phyloP scores from a whole-genome alignment of 1,139 yeast genomes.

The Protomyces lactucae-debilis region DNA sequence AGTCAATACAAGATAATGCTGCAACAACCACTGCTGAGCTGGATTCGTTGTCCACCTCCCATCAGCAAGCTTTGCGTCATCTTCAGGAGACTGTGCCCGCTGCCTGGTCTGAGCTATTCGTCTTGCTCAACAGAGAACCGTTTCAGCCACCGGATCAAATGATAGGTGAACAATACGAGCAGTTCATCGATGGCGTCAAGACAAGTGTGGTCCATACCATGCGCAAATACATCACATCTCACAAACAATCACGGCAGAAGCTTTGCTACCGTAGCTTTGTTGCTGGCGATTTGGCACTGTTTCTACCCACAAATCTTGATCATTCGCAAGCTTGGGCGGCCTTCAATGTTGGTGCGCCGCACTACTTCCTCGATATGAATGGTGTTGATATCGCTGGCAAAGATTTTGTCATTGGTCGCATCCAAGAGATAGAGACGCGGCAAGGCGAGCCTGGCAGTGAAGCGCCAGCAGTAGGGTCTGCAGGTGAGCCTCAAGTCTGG shows the following conservation, averaged over 20 bases:
- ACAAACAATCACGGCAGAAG: conserved; percentile 36
- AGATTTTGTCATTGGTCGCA: conserved; percentile 23
- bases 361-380: conserved; percentile 21
- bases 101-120: conserved; percentile 3
- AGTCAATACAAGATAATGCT: background rate
- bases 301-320: conserved; percentile 50
- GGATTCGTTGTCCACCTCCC: background rate
- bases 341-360: conserved; percentile 26
- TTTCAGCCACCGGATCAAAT: background rate
- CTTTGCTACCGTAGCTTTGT: conserved; percentile 50
- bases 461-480: background rate
- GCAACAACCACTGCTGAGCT: background rate
- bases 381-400: conserved; percentile 14
- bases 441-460: conserved; percentile 13
- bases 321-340: conserved; percentile 29
- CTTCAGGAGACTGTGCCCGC: conserved; percentile 16
- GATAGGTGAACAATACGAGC: background rate
- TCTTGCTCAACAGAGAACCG: conserved; percentile 1
- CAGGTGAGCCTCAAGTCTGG: background rate
- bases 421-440: conserved; percentile 13
- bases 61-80: background rate
- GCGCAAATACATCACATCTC: conserved; percentile 22
- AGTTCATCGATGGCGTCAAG: background rate
- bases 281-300: conserved; percentile 50
- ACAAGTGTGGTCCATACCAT: conserved; percentile 5